Evolutionary conservation across 2,329 filamentous ascomycete genomes (phyloP), one percentile per base, ranked within the genome.

Genomic region (Colletotrichum eremochloae): DNA sequence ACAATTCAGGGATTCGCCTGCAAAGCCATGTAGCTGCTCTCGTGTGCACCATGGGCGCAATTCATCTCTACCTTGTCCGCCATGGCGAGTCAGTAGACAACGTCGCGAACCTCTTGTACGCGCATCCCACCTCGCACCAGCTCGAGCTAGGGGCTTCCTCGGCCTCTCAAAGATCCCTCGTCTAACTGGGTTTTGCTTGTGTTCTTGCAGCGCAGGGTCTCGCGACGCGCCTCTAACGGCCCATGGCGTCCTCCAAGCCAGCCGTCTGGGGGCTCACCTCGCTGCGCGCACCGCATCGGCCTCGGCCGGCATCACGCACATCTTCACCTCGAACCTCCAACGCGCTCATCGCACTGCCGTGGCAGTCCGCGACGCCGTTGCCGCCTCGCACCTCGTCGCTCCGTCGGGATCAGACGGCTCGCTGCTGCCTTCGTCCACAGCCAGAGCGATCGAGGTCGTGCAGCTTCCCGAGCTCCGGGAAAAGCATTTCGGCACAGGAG

Each of bases 71-170:
- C 77, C 87, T 97, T 77, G 90, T 97, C 77, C 91, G 95, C 68
- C 95, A 97, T 86, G 95, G 92, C 78, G 95, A 97, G 84, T 96
- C 94, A 20, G 93, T 97, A 75, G 93, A 97, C 83, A 97, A 97
- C 81, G 92, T 96, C 71, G 92, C 92, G 52, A 89, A 91, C 67
- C 82, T 94, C 72, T 95, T 93, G 92, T 94, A 86, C 77, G 88
- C 31, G 8, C 31, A 57, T 6, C 57, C 42, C 36, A 15, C 12
- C 52, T 63, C 31, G 31, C 20, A 44, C 11, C 52, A 56, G 18
- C 40, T 29, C 44, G 6, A 11, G 8, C 31, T 66, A 31, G 63
- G 74, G 75, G 15, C 63, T 74, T n/a, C n/a, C 52, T 40, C 38
- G 8, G 62, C 50, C 5, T 11, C 38, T 12, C 46, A 4, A 52